These are phyloP conservation scores for Globisporangium carolinianum DNA, from an alignment of 352 stramenopile genomes.

Conservation along the genomic window DNA sequence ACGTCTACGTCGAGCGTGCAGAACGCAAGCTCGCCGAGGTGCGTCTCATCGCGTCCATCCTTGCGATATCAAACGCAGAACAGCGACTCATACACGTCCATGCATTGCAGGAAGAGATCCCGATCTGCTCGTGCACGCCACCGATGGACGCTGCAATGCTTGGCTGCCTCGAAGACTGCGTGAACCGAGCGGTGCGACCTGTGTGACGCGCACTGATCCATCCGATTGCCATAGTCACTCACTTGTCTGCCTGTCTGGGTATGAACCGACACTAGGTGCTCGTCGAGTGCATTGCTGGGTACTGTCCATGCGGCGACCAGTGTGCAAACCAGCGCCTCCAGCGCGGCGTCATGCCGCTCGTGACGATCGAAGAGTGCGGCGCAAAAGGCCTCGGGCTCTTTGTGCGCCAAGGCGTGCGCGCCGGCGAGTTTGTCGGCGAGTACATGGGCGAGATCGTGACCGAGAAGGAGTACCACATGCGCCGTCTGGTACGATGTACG, in stretches of 20 bases:
- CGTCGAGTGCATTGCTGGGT: constrained; percentile 54
- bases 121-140: constrained; percentile 48
- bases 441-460: constrained; percentile 85
- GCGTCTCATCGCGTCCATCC: background rate
- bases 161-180: constrained; percentile 66
- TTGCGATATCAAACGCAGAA: no score
- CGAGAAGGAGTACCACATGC: constrained; percentile 76
- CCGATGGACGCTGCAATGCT: constrained; percentile 19
- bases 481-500: constrained; percentile 42
- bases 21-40: constrained; percentile 42
- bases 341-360: constrained; percentile 40
- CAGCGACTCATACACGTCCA: no score
- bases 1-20: constrained; percentile 72
- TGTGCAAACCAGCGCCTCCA: constrained; percentile 81
- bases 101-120: constrained; percentile 51
- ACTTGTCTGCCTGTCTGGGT: background rate
- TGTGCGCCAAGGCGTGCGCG: constrained; percentile 37
- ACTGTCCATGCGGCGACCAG: constrained; percentile 52
- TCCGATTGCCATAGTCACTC: background rate
- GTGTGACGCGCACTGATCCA: background rate
- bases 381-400: constrained; percentile 59
- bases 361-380: constrained; percentile 46
- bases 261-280: constrained; percentile 26
- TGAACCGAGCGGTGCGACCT: constrained; percentile 56
- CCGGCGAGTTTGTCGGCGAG: constrained; percentile 65